Evolutionary conservation across 1,284 basidiomycete species (phyloP).

Genomic region (Rhodotorula glutinis): DNA sequence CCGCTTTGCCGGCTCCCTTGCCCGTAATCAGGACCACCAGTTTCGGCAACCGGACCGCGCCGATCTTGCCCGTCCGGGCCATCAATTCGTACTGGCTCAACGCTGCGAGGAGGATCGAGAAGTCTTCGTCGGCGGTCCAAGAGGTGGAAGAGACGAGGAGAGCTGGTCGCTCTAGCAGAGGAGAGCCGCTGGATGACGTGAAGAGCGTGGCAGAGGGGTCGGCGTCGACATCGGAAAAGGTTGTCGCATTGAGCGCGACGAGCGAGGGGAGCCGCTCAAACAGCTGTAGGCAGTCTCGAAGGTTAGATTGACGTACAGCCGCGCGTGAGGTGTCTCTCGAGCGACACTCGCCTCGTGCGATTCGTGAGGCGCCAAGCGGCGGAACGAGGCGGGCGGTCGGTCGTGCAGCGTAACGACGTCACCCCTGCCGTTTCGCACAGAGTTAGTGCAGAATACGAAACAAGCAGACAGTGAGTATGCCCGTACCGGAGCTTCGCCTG

Average conservation of each 20-base stretch:
- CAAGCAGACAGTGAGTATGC: not conserved
- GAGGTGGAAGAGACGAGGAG: conserved; percentile 88
- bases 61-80: conserved; percentile 44
- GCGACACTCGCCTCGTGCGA: conserved; percentile 62
- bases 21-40: conserved; percentile 86
- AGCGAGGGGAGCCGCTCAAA: conserved; percentile 55
- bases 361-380: conserved; percentile 63
- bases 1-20: conserved; percentile 72
- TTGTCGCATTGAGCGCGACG: conserved; percentile 37
- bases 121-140: conserved; percentile 98
- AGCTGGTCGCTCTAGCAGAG: conserved; percentile 71
- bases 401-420: conserved; percentile 76
- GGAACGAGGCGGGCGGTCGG: conserved; percentile 78
- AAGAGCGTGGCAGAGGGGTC: conserved; percentile 38
- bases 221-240: conserved; percentile 6
- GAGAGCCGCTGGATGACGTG: conserved; percentile 43
- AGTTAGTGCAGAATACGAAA: not conserved
- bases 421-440: conserved; percentile 58
- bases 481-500: conserved; percentile 76
- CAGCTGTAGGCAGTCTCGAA: conserved; percentile 50
- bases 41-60: conserved; percentile 70
- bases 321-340: too few species aligned
- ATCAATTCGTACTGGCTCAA: conserved; percentile 65
- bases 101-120: conserved; percentile 73
- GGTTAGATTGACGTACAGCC: too few species aligned